Base-by-base conservation (phyloP, 805 yeast genomes). In the Clavispora vitiphila region DNA sequence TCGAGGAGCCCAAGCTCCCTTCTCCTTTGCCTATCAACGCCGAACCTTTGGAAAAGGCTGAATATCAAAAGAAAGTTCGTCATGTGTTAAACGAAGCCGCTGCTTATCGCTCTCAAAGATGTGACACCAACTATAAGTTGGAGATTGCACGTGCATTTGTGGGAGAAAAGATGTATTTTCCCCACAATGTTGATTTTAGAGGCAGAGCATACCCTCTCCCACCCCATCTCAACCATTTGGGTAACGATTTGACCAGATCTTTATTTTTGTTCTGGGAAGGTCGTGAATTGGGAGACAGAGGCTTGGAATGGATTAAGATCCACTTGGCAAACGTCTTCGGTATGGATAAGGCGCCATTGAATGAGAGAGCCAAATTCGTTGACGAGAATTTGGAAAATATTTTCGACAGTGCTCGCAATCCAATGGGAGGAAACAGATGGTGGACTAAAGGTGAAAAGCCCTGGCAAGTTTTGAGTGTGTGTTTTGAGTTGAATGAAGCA, bases 141-240 rank as follows among this genome's bases (percentile, higher is more conserved):
- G 99, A 93, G 62, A 88, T 93, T 57, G 98, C 99, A 0, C 76
- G 98, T 49, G 96, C 96, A 0, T 83, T 62, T 64, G 84, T 75
- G 43, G 95, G 95, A 19, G 93, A 85, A 63, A 66, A 64, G 49
- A 76, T 85, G 53, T 84, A 75, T 56, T 85, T 85, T 67, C 93
- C 95, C 8, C 91, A 86, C 57, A 83, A 83, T 48, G 65, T 85
- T 42, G 95, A 85, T 61, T 85, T 85, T 55, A 76, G 95, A 64
- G 95, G 95, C 7, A 76, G 95, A 61, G 88, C 91, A 2, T 85
- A 85, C 55, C 95, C 95, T 19, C 62, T 85, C 32, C 78, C 89
- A 2, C 89, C 91, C 19, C 85, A 83, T 61, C 81, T 85, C 56
- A 85, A 85, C 56, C 93, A 85, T 60, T 68, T 85, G 52, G 93